A percentile compares a stretch with the other conserved stretches of the same genome.
phyloP scores from a whole-genome alignment of 1,284 basidiomycete genomes.

The Cryptococcus amylolentus region DNA sequence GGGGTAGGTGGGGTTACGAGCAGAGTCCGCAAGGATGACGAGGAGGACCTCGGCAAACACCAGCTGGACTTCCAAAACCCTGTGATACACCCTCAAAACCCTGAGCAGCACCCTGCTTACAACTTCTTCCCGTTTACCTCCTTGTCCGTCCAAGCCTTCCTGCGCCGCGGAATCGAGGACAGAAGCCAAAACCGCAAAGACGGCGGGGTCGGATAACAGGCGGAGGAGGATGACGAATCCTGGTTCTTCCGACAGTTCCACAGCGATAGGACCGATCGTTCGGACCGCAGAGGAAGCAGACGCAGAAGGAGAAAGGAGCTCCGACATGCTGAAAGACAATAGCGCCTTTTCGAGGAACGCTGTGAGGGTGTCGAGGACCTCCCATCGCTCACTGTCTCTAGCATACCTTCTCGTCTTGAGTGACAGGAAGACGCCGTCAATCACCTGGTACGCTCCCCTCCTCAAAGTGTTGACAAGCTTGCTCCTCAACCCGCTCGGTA shows the following conservation, averaged over 20 bases:
- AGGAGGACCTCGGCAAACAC: slow-evolving; percentile 85
- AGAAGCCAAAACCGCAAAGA: slow-evolving; percentile 57
- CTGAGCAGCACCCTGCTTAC: slow-evolving; percentile 65
- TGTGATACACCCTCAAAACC: slow-evolving; percentile 75
- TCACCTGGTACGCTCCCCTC: slow-evolving; percentile 64
- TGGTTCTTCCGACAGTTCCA: slow-evolving; percentile 61
- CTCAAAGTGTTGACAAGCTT: slow-evolving; percentile 57
- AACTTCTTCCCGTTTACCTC: slow-evolving; percentile 55
- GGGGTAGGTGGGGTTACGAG: slow-evolving; percentile 19
- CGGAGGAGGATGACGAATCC: slow-evolving; percentile 83
- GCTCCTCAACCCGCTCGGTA: neutral
- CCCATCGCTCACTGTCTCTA: slow-evolving; percentile 74
- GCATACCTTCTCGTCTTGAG: slow-evolving; percentile 64
- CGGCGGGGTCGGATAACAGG: slow-evolving; percentile 63
- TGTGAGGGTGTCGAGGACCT: slow-evolving; percentile 77
- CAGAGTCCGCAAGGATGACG: slow-evolving; percentile 64
- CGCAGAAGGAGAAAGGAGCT: slow-evolving; percentile 34
- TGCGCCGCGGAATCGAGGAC: slow-evolving; percentile 45
- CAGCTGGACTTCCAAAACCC: slow-evolving; percentile 79
- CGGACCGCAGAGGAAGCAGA: slow-evolving; percentile 1
- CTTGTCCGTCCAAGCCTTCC: neutral
- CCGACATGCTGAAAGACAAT: slow-evolving; percentile 72
- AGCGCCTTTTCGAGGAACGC: slow-evolving; percentile 81
- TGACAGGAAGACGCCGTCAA: slow-evolving; percentile 76
- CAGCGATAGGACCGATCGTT: slow-evolving; percentile 29